Conservation (phyloP, 768 basidiomycete species). For the Suillus subluteus region DNA sequence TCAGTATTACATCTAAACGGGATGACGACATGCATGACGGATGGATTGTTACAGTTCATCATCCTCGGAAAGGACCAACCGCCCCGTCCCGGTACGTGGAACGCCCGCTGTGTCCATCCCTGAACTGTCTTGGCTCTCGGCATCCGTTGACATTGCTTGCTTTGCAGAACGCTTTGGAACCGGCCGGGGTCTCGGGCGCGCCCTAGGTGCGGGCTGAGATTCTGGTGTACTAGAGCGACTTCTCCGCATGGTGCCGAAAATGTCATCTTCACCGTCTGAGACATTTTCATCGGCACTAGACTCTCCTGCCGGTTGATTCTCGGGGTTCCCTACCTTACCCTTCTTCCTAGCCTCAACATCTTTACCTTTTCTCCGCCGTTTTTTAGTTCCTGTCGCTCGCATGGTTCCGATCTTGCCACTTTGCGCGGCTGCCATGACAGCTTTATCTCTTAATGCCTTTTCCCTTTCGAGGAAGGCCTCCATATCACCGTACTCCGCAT, state of each 20-base stretch:
- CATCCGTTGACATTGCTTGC: neutral
- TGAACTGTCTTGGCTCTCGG: neutral
- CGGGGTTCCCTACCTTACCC: constrained; percentile 23
- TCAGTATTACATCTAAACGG: constrained; percentile 16
- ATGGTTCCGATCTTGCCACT: constrained; percentile 46
- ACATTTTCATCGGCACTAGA: constrained; percentile 21
- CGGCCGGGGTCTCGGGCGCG: constrained; percentile 44
- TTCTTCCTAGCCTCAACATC: constrained; percentile 51
- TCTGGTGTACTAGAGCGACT: constrained; percentile 29
- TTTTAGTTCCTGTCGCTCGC: constrained; percentile 54
- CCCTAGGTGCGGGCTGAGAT: constrained; percentile 20
- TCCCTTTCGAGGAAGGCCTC: constrained; percentile 84
- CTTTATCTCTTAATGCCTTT: constrained; percentile 58
- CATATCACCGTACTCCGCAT: constrained; percentile 80
- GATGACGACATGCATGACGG: constrained; percentile 12
- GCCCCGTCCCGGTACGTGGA: constrained; percentile 29
- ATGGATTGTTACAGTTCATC: constrained; percentile 34
- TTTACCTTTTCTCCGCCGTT: constrained; percentile 52
- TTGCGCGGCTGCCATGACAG: constrained; percentile 47
- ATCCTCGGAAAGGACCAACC: constrained; percentile 41
- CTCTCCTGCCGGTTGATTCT: constrained; percentile 39
- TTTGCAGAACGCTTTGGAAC: constrained; percentile 35
- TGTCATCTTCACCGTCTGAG: constrained; percentile 30
- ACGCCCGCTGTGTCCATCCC: neutral
- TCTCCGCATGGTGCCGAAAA: constrained; percentile 23